A percentile compares a stretch with the other conserved stretches of the same genome.
Evolutionary conservation across 441 rosid genomes (phyloP).

Genomic region (Euphorbia corollata): DNA sequence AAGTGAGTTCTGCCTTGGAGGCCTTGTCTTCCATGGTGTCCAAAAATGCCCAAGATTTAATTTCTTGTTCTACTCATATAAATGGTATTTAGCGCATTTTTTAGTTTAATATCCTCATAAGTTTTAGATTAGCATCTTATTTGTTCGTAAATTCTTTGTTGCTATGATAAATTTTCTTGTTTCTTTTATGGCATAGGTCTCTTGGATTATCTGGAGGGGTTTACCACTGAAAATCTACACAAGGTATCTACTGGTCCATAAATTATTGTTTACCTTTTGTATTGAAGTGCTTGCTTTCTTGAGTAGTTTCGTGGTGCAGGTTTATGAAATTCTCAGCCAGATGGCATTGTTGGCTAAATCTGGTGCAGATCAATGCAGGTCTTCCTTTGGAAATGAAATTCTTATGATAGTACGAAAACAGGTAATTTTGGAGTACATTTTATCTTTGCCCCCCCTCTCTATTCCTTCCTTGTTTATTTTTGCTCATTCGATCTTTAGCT

Average conservation of each 20-base stretch:
- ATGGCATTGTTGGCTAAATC: slow-evolving; percentile 49
- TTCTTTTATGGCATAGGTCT: slow-evolving; percentile 43
- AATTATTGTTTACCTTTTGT: slow-evolving; percentile 18
- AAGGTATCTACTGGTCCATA: slow-evolving; percentile 38
- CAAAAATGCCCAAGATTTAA: slow-evolving; percentile 49
- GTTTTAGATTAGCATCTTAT: neutral
- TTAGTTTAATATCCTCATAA: slow-evolving; percentile 6
- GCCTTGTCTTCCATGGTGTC: slow-evolving; percentile 52
- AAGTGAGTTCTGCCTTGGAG: slow-evolving; percentile 71
- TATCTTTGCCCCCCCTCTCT: neutral
- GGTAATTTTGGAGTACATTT: slow-evolving; percentile 32
- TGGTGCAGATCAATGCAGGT: slow-evolving; percentile 36
- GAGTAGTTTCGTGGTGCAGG: slow-evolving; percentile 34
- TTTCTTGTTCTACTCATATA: slow-evolving; percentile 70
- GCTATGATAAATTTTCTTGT: neutral
- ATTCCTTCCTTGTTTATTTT: neutral
- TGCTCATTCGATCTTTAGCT: neutral
- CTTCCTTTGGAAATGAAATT: slow-evolving; percentile 70
- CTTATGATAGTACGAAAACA: slow-evolving; percentile 72
- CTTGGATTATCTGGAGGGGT: slow-evolving; percentile 86
- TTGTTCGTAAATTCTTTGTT: neutral
- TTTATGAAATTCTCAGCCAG: slow-evolving; percentile 70
- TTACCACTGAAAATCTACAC: slow-evolving; percentile 57
- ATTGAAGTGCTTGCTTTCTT: slow-evolving; percentile 17
- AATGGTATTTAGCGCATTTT: slow-evolving; percentile 39